These are phyloP conservation scores for Nigrospora oryzae DNA, from an alignment of 2,329 filamentous ascomycete species.

Conservation along the genomic window DNA sequence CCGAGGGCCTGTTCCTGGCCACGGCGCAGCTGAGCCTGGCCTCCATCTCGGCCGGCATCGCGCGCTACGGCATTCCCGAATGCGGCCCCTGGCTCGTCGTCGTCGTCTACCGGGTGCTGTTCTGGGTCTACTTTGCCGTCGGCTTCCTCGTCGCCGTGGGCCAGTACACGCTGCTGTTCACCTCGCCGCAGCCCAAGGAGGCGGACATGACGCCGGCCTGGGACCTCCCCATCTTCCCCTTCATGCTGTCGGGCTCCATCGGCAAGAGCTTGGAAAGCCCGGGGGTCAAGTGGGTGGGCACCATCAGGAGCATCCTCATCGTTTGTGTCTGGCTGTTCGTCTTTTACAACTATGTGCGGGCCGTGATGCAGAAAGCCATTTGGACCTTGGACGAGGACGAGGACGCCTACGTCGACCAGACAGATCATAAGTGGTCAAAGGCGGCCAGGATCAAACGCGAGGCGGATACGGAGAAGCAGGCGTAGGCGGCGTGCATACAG, in stretches of 20 bases:
- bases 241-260: slow-evolving; percentile 33
- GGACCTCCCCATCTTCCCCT: slow-evolving; percentile 21
- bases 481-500: neutral
- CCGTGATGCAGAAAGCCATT: slow-evolving; percentile 41
- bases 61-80: slow-evolving; percentile 25
- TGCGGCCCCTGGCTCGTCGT: slow-evolving; percentile 30
- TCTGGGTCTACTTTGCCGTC: slow-evolving; percentile 32
- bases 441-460: neutral
- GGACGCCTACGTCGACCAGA: slow-evolving; percentile 25
- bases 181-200: slow-evolving; percentile 23
- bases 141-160: slow-evolving; percentile 28
- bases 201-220: slow-evolving; percentile 30
- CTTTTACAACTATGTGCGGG: slow-evolving; percentile 36
- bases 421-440: slow-evolving; percentile 7
- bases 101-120: slow-evolving; percentile 26
- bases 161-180: slow-evolving; percentile 28
- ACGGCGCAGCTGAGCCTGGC: slow-evolving; percentile 27
- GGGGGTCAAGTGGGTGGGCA: slow-evolving; percentile 43
- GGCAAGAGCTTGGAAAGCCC: slow-evolving; percentile 42
- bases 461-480: neutral
- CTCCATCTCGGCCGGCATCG: slow-evolving; percentile 31
- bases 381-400: slow-evolving; percentile 54
- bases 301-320: slow-evolving; percentile 46
- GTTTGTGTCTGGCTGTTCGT: slow-evolving; percentile 48
- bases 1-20: slow-evolving; percentile 39